phyloP scores from a whole-genome alignment of 306 rosid genomes.

The Citrullus mucosospermus region DNA sequence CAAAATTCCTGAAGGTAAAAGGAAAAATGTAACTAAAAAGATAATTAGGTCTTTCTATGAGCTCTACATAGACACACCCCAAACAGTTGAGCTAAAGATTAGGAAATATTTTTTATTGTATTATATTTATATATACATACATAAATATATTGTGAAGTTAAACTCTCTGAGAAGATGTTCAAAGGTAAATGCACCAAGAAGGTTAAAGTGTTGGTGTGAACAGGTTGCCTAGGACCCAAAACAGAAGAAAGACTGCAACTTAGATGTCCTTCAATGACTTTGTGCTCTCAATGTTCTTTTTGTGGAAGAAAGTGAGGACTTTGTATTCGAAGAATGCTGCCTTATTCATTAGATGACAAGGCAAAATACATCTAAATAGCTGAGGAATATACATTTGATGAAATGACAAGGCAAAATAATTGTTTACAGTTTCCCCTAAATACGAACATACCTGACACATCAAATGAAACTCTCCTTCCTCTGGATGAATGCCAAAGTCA shows the following conservation, averaged over 20 bases:
- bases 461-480: slow-evolving; percentile 87
- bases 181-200: not conserved
- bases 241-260: not conserved
- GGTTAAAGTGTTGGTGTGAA: not conserved
- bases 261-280: not conserved
- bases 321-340: not conserved
- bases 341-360: not conserved
- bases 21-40: not conserved
- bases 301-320: not conserved
- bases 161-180: not conserved
- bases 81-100: not conserved
- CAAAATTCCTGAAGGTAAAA: not conserved
- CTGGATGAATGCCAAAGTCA: slow-evolving; percentile 92
- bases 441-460: slow-evolving; percentile 67
- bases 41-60: not conserved
- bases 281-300: not conserved
- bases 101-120: not conserved
- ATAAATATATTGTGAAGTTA: not conserved
- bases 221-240: not conserved
- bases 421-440: not conserved
- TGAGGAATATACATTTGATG: not conserved
- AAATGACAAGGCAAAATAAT: not conserved
- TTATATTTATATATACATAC: not conserved
- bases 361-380: not conserved
- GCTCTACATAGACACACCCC: not conserved